Evolutionary conservation across 1,284 basidiomycete species (phyloP).

Genomic region (Ganoderma lingzhi): DNA sequence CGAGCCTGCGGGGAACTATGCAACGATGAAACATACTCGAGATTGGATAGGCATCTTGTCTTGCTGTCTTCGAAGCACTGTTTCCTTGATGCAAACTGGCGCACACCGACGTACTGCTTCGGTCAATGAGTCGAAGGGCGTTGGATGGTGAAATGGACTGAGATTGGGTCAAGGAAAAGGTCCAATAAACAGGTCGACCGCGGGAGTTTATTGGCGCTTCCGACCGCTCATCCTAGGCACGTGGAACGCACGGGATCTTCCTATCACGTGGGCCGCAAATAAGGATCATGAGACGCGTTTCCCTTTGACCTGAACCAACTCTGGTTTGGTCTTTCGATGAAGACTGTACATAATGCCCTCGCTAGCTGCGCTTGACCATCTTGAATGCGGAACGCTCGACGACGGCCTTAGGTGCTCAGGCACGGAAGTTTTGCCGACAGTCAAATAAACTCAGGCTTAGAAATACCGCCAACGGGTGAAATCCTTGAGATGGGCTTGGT

Average conservation of each 20-base stretch:
- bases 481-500: background rate
- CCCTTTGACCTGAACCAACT: background rate
- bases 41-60: constrained; percentile 4
- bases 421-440: background rate
- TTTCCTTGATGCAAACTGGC: background rate
- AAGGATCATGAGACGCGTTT: background rate
- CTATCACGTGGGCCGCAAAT: background rate
- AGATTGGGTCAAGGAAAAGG: background rate
- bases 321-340: background rate
- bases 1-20: background rate
- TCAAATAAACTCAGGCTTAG: background rate
- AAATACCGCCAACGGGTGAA: background rate
- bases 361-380: background rate
- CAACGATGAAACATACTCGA: background rate
- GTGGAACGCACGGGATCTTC: background rate
- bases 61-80: background rate
- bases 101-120: background rate
- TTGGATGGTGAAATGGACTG: background rate
- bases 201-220: background rate
- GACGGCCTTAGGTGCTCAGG: background rate
- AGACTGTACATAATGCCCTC: too few relatives aligned
- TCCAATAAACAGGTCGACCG: background rate
- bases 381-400: background rate
- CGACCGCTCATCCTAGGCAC: background rate
- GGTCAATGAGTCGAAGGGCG: background rate